These are phyloP conservation scores for Claviceps fusiformis DNA, from an alignment of 2,329 filamentous ascomycete genomes.

Conservation along the genomic window DNA sequence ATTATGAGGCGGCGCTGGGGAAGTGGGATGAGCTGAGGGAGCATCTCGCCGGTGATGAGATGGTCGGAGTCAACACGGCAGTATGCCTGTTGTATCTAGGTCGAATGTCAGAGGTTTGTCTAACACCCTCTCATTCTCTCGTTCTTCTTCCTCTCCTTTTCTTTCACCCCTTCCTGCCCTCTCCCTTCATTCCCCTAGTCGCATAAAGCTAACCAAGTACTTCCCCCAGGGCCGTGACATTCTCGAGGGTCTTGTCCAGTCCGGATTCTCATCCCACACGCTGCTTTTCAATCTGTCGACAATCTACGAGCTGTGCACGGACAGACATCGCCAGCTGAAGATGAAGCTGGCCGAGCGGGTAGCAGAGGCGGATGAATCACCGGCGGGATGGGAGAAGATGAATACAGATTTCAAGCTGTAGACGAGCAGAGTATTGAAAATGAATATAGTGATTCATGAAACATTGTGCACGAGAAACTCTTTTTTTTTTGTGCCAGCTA, in stretches of 20 bases:
- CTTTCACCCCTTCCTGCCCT: no score
- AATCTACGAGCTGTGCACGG: constrained; percentile 82
- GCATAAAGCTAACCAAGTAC: background rate
- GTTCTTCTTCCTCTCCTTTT: background rate
- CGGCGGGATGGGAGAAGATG: constrained; percentile 54
- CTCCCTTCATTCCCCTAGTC: background rate
- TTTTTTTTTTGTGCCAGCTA: no score
- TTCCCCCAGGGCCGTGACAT: constrained; percentile 43
- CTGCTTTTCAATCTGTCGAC: constrained; percentile 83
- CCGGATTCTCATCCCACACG: constrained; percentile 57
- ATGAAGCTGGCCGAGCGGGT: constrained; percentile 55
- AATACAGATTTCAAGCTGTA: constrained; percentile 67
- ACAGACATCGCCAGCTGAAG: constrained; percentile 60
- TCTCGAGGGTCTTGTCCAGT: constrained; percentile 51
- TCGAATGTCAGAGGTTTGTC: constrained; percentile 51
- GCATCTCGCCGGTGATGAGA: constrained; percentile 39
- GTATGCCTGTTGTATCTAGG: constrained; percentile 77
- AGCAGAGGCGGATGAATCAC: constrained; percentile 41
- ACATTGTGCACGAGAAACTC: no score
- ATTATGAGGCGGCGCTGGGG: constrained; percentile 49
- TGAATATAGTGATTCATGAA: no score
- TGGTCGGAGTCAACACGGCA: constrained; percentile 69
- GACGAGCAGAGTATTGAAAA: background rate
- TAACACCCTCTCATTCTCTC: no score
- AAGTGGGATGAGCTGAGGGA: constrained; percentile 43